Conservation (phyloP, 768 basidiomycete genomes). For the Galerina marginata region DNA sequence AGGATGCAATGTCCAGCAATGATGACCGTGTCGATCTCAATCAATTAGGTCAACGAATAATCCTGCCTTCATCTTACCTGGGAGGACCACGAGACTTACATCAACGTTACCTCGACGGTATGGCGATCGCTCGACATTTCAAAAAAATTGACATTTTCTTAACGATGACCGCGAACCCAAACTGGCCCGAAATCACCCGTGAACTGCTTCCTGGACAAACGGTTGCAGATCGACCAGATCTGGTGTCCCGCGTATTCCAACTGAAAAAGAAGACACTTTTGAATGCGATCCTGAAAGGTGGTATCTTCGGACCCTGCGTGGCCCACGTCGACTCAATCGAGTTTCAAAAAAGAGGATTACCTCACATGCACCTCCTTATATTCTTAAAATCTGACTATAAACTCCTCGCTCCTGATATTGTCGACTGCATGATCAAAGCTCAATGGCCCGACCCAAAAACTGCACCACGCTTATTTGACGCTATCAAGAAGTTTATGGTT, state of each 20-base stretch:
- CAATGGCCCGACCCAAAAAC: conserved; percentile 44
- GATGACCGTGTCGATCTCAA: no score
- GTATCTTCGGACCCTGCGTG: conserved; percentile 45
- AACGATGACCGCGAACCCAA: no score
- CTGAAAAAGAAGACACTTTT: conserved; percentile 44
- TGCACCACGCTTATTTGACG: conserved; percentile 38
- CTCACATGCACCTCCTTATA: conserved; percentile 58
- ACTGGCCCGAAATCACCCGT: no score
- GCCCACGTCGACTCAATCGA: conserved; percentile 58
- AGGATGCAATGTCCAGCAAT: no score
- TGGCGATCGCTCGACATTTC: no score
- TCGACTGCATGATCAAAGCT: conserved; percentile 49
- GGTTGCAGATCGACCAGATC: no score
- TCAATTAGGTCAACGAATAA: no score
- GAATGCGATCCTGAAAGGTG: conserved; percentile 36
- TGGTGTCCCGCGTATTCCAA: conserved; percentile 42
- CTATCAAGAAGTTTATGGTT: no score
- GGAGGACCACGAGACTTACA: no score
- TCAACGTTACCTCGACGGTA: no score
- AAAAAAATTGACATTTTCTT: no score
- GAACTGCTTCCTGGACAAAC: conserved; percentile 12
- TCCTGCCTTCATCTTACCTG: no score
- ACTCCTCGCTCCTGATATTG: conserved; percentile 36
- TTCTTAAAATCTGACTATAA: conserved; percentile 40
- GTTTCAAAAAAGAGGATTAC: conserved; percentile 62